A percentile compares a stretch with the other conserved stretches of the same genome.
phyloP scores from a whole-genome alignment of 1,139 yeast genomes.

The Eremothecium sinecaudum region DNA sequence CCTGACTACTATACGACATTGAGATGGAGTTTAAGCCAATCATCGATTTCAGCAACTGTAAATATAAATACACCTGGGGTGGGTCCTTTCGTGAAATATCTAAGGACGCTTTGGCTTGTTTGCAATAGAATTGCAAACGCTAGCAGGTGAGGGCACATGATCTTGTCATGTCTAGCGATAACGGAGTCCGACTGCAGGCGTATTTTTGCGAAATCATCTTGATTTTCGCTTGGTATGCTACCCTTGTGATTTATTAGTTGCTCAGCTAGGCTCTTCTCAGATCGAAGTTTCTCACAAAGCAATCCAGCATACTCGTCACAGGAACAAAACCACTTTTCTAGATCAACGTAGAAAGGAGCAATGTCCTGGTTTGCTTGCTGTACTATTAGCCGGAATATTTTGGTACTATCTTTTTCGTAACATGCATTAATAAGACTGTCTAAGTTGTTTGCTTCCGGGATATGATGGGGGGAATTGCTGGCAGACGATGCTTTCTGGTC shows the following conservation, averaged over 20 bases:
- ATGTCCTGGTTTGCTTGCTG: conserved; percentile 13
- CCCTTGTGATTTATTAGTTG: background rate
- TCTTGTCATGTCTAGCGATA: conserved; percentile 13
- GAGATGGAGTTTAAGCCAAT: conserved; percentile 30
- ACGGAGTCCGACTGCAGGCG: background rate
- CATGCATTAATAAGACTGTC: conserved; percentile 6
- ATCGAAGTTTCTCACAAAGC: conserved; percentile 6
- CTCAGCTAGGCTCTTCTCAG: background rate
- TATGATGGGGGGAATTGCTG: background rate
- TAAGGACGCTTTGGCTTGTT: conserved; percentile 17
- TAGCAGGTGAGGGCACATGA: conserved; percentile 28
- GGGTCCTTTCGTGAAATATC: conserved; percentile 15
- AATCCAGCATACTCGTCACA: conserved; percentile 22
- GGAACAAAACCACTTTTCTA: conserved; percentile 27
- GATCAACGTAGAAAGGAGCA: conserved; percentile 25
- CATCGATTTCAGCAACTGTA: conserved; percentile 24
- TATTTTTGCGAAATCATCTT: background rate
- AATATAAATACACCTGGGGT: conserved; percentile 20
- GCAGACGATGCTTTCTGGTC: background rate
- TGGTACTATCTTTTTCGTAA: conserved; percentile 11
- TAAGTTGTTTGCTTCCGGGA: background rate
- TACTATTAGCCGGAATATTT: conserved; percentile 20
- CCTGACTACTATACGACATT: conserved; percentile 25
- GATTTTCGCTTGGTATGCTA: background rate
- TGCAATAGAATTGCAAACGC: conserved; percentile 27